Evolutionary conservation across 768 basidiomycete species (phyloP).

Genomic region (Tricholoma hemisulphureum): DNA sequence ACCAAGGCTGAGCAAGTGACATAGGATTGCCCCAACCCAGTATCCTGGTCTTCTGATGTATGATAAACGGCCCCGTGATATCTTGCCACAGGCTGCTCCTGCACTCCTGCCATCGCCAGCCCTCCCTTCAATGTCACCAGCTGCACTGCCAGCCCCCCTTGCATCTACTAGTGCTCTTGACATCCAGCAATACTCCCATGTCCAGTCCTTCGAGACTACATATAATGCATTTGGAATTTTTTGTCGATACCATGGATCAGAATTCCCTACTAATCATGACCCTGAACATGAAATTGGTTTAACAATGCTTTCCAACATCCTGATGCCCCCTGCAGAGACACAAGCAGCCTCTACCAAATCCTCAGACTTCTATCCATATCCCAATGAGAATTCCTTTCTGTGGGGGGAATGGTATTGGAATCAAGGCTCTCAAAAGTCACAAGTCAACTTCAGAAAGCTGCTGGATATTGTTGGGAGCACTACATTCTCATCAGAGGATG

Average conservation of each 20-base stretch:
- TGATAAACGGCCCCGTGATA: background rate
- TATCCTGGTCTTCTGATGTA: background rate
- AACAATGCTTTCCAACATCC: background rate
- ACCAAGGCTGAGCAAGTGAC: background rate
- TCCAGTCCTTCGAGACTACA: background rate
- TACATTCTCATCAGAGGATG: background rate
- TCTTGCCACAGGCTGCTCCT: background rate
- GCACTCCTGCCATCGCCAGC: background rate
- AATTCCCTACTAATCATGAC: background rate
- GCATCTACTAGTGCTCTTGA: background rate
- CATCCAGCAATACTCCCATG: background rate
- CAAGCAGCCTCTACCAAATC: background rate
- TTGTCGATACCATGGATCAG: background rate
- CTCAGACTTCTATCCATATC: conserved; percentile 4
- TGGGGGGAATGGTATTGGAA: conserved; percentile 21
- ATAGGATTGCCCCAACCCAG: background rate
- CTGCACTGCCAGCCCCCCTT: background rate
- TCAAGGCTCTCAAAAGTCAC: conserved; percentile 14
- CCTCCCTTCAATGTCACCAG: background rate
- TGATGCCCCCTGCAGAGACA: background rate
- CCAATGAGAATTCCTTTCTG: conserved; percentile 6
- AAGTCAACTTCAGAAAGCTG: conserved; percentile 9
- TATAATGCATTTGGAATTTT: background rate
- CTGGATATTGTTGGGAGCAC: conserved; percentile 13
- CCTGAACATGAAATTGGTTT: background rate